Conservation (phyloP, 2,329 filamentous ascomycete genomes). For the Hymenoscyphus infarciens region DNA sequence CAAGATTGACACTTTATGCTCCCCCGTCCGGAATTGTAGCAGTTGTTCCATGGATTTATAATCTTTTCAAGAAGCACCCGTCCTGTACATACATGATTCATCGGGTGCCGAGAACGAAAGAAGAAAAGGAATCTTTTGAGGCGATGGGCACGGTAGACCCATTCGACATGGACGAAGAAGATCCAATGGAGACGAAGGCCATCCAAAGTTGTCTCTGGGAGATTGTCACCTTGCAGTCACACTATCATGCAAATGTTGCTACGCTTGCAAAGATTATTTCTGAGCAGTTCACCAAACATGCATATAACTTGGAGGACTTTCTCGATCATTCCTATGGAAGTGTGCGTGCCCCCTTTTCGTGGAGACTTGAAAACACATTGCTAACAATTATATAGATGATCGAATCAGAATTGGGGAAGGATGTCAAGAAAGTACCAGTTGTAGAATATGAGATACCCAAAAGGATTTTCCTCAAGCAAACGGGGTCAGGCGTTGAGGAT, state of each 20-base stretch:
- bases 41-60: conserved; percentile 92
- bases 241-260: conserved; percentile 96
- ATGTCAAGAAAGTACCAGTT: conserved; percentile 80
- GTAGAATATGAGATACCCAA: conserved; percentile 88
- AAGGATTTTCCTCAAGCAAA: conserved; percentile 41
- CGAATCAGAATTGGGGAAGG: conserved; percentile 77
- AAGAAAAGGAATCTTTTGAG: conserved; percentile 57
- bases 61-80: conserved; percentile 85
- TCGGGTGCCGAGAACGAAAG: conserved; percentile 59
- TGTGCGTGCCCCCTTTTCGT: conserved; percentile 47
- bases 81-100: conserved; percentile 96
- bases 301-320: conserved; percentile 96
- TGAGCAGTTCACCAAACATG: conserved; percentile 94
- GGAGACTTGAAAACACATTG: neutral
- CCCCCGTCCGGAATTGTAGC: conserved; percentile 87
- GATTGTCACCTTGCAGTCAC: conserved; percentile 81
- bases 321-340: conserved; percentile 87
- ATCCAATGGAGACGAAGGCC: conserved; percentile 81
- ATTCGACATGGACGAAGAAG: conserved; percentile 69
- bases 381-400: conserved; percentile 55
- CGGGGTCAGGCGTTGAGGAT: conserved; percentile 46
- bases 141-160: conserved; percentile 64
- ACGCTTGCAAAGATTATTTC: conserved; percentile 90
- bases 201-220: conserved; percentile 97
- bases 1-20: conserved; percentile 78